Evolutionary conservation across 2,329 filamentous ascomycete genomes (phyloP).

Genomic region (Fusarium decemcellulare): DNA sequence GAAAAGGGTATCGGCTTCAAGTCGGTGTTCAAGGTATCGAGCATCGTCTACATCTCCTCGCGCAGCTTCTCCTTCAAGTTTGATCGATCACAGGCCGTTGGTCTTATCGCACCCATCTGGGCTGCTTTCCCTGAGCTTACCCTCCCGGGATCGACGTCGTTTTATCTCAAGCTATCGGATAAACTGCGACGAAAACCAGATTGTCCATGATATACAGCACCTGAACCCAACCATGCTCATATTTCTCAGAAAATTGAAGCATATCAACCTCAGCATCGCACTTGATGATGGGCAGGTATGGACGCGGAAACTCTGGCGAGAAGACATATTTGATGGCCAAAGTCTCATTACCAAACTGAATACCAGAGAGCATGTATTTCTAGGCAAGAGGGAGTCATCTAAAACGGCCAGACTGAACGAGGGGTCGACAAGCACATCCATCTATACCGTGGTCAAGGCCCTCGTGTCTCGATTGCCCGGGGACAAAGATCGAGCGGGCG

Average conservation of each 20-base stretch:
- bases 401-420: no score
- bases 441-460: no score
- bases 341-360: no score
- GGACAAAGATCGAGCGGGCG: not conserved
- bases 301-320: no score
- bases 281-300: no score
- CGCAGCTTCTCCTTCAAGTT: slow-evolving; percentile 51
- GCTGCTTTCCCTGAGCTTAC: slow-evolving; percentile 41
- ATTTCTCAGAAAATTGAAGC: no score
- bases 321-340: no score
- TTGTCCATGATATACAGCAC: slow-evolving; percentile 32
- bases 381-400: no score
- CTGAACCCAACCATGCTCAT: no score
- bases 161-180: slow-evolving; percentile 10
- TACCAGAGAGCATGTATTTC: no score
- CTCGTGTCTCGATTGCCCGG: not conserved
- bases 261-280: no score
- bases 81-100: slow-evolving; percentile 47
- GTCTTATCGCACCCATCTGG: slow-evolving; percentile 53
- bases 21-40: slow-evolving; percentile 51
- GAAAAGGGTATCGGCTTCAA: slow-evolving; percentile 56
- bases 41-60: slow-evolving; percentile 48
- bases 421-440: no score
- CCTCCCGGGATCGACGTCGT: slow-evolving; percentile 39
- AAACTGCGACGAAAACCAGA: slow-evolving; percentile 1